phyloP scores from a whole-genome alignment of 2,329 filamentous ascomycete species.

The Scleromitrula shiraiana region DNA sequence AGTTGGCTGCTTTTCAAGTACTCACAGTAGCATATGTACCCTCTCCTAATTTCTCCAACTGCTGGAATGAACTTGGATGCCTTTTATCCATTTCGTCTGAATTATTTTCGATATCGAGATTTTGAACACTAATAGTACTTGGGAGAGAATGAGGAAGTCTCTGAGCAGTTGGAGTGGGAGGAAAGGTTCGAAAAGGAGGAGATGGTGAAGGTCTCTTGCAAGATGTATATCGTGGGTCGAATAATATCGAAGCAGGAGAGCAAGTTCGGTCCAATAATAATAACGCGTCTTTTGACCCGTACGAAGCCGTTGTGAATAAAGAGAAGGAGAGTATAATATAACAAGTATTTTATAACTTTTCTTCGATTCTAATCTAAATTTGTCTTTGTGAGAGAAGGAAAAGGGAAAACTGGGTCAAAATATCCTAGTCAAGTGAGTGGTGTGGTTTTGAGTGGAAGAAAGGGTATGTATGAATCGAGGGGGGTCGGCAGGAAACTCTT shows the following conservation, averaged over 20 bases:
- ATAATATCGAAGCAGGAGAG: constrained; percentile 35
- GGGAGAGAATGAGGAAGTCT: constrained; percentile 22
- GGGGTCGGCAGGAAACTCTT: neutral
- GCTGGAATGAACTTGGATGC: constrained; percentile 89
- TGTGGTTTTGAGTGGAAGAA: neutral
- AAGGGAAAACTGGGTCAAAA: neutral
- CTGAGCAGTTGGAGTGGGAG: constrained; percentile 23
- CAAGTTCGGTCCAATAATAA: constrained; percentile 28
- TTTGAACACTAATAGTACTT: constrained; percentile 29
- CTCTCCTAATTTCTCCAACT: constrained; percentile 97
- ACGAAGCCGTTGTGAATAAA: constrained; percentile 27
- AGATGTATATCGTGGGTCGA: constrained; percentile 33
- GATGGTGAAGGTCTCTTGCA: constrained; percentile 24
- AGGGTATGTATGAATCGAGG: neutral
- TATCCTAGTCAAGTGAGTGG: neutral
- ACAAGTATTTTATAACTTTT: too few relatives aligned
- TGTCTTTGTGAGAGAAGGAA: too few relatives aligned
- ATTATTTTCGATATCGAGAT: constrained; percentile 22
- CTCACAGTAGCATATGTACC: constrained; percentile 93
- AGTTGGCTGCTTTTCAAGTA: too few relatives aligned
- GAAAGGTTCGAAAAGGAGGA: constrained; percentile 26
- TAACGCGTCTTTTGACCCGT: constrained; percentile 26
- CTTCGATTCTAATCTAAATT: too few relatives aligned
- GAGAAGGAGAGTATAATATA: neutral
- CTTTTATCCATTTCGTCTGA: constrained; percentile 68